Percentiles rank a stretch among this genome's conserved stretches.
These are phyloP conservation scores for Puccinellia tenuiflora DNA, from an alignment of 176 grass and related monocot species.

Conservation along the genomic window DNA sequence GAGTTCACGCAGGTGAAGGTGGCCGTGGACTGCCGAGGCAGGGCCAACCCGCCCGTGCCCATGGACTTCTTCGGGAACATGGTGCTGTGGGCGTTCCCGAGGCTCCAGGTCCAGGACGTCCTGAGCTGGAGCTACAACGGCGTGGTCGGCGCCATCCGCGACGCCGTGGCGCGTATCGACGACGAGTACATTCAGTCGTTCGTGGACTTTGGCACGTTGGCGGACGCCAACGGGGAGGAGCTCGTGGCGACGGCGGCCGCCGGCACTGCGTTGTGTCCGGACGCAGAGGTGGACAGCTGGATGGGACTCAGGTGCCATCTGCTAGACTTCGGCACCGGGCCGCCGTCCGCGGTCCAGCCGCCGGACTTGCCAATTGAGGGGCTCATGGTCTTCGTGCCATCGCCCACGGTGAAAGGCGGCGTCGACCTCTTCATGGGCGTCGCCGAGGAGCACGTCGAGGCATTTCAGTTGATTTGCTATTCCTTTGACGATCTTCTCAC, in stretches of 20 bases:
- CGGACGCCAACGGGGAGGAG: neutral
- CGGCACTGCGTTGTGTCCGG: constrained; percentile 5
- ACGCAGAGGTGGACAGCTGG: constrained; percentile 37
- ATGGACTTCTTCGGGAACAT: neutral
- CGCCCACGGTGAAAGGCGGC: neutral
- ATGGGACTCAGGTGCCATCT: constrained; percentile 26
- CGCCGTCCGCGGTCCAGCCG: neutral
- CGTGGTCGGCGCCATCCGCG: constrained; percentile 1
- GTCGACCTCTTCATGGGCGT: constrained; percentile 18
- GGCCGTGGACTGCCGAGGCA: neutral
- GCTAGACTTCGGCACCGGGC: constrained; percentile 25
- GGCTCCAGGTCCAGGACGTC: neutral
- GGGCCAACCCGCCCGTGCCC: neutral
- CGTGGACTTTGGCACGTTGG: constrained; percentile 11
- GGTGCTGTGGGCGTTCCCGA: neutral
- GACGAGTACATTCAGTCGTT: constrained; percentile 21
- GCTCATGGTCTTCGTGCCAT: constrained; percentile 15
- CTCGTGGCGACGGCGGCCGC: constrained; percentile 16
- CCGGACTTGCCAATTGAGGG: constrained; percentile 3
- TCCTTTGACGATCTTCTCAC: no score
- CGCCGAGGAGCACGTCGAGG: neutral
- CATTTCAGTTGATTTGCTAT: neutral
- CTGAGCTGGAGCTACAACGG: neutral
- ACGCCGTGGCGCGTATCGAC: constrained; percentile 5
- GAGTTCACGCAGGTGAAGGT: neutral